Conservation (phyloP, 306 rosid species). For the Rosa persica region DNA sequence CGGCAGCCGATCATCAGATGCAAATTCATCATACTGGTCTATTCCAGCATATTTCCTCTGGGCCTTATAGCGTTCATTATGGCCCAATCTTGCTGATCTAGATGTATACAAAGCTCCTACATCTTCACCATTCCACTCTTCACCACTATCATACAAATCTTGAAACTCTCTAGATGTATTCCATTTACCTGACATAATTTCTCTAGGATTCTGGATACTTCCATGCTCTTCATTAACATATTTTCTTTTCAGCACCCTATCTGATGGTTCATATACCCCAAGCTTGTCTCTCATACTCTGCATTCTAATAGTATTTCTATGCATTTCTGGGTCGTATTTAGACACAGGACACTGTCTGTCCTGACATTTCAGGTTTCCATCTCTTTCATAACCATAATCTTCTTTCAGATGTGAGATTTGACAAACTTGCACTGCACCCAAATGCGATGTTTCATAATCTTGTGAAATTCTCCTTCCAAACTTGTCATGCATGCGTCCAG, state of each 20-base stretch:
- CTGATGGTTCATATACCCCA: conserved; percentile 48
- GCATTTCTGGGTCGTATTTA: conserved; percentile 45
- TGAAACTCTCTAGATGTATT: conserved; percentile 42
- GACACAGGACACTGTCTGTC: conserved; percentile 56
- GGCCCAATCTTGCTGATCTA: conserved; percentile 45
- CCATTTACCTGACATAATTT: conserved; percentile 48
- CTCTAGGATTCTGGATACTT: conserved; percentile 42
- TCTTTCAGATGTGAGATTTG: conserved; percentile 43
- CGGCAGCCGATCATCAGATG: conserved; percentile 48
- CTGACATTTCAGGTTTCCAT: conserved; percentile 46
- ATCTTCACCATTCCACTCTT: conserved; percentile 65
- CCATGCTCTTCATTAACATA: conserved; percentile 44
- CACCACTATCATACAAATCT: conserved; percentile 50
- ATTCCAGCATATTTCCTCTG: conserved; percentile 37
- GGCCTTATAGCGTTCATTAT: conserved; percentile 41
- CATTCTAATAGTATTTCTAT: conserved; percentile 43
- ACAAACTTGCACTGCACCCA: conserved; percentile 40
- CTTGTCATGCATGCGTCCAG: conserved; percentile 44
- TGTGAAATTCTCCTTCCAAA: conserved; percentile 49
- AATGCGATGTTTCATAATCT: conserved; percentile 47
- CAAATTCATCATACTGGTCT: conserved; percentile 43
- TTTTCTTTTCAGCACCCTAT: conserved; percentile 57
- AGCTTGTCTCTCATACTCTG: conserved; percentile 43
- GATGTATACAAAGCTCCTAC: conserved; percentile 40
- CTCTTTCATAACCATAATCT: conserved; percentile 60